Evolutionary conservation across 2,329 filamentous ascomycete species (phyloP), one percentile per base, ranked within the genome.

Genomic region (Sphaceloma murrayae): DNA sequence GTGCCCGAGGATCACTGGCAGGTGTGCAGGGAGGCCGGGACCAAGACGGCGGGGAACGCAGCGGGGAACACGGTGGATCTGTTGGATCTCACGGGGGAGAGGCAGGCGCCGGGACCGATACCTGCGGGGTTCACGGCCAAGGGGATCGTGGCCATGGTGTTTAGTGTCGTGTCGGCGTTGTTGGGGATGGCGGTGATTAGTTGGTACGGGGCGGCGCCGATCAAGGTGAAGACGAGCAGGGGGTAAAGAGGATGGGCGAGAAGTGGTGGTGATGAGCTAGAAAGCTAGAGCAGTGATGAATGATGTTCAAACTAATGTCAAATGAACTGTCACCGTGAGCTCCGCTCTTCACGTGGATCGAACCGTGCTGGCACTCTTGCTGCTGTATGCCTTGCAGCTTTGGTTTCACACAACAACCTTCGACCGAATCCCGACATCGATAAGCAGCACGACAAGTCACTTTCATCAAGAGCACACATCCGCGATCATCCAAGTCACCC

Each of bases 91-190:
- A 62, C 58, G 0, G 80, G 80, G 7, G 66, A 82, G 58, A 80
- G 78, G 46, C 62, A 57, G 26, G 67, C 71, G 2, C 72, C 76
- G 0, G 61, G 60, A 0, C 68, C 65, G 32, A 57, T 89, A 11
- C 82, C 83, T 0, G 69, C 65, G 1, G 84, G 84, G 1, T 87
- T 88, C 58, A 85, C 80, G 0, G 60, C 77, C 0, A 70, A 72
- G 26, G 85, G 85, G 5, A 82, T 83, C 32, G 73, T 86, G 1
- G 85, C 85, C 8, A 63, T 91, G 52, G 78, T 80, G 2, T 85
- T 89, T 56, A 85, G 80, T 55, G 74, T 73, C 50, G 50, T 87
- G 2, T 72, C 73, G 11, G 85, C 82, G 2, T 66, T 87, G 38
- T 53, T 85, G 5, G 85, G 85, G 6, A 69, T 87, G 53, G 69